A percentile compares a stretch with the other conserved stretches of the same genome.
Conservation (phyloP, 2,329 filamentous ascomycete species). For the Aspergillus costaricaensis region DNA sequence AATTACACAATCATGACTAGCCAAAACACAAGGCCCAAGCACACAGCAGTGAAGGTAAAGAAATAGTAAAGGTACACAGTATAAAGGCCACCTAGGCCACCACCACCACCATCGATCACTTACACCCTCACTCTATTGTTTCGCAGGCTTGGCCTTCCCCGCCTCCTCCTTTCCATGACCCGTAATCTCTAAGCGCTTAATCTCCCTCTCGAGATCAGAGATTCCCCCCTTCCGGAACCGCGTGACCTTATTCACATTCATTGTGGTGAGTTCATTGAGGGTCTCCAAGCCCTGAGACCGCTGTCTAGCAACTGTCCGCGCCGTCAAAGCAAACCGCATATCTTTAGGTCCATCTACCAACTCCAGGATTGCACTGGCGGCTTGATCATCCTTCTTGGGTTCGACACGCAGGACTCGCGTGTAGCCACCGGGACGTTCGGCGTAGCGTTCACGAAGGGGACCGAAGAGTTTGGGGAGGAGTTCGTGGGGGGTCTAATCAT, state of each 20-base stretch:
- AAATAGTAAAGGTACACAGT: not conserved
- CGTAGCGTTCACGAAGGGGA: slow-evolving; percentile 76
- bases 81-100: not conserved
- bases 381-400: slow-evolving; percentile 84
- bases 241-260: slow-evolving; percentile 83
- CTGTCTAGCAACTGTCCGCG: slow-evolving; percentile 72
- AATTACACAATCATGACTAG: slow-evolving; percentile 20
- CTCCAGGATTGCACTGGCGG: slow-evolving; percentile 85
- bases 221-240: slow-evolving; percentile 69
- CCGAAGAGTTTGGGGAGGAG: slow-evolving; percentile 83
- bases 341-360: slow-evolving; percentile 93
- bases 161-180: slow-evolving; percentile 21
- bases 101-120: not conserved
- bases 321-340: slow-evolving; percentile 92
- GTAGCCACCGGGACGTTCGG: slow-evolving; percentile 80
- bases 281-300: slow-evolving; percentile 55
- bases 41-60: not conserved
- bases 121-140: slow-evolving; percentile 12
- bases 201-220: slow-evolving; percentile 64
- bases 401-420: slow-evolving; percentile 92
- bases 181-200: slow-evolving; percentile 60
- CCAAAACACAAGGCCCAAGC: slow-evolving; percentile 3
- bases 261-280: slow-evolving; percentile 70
- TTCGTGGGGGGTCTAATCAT: slow-evolving; percentile 41
- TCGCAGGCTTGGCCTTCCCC: slow-evolving; percentile 23